Base-by-base conservation (phyloP, 495 filamentous ascomycete genomes). In the Neurospora tetrasperma region DNA sequence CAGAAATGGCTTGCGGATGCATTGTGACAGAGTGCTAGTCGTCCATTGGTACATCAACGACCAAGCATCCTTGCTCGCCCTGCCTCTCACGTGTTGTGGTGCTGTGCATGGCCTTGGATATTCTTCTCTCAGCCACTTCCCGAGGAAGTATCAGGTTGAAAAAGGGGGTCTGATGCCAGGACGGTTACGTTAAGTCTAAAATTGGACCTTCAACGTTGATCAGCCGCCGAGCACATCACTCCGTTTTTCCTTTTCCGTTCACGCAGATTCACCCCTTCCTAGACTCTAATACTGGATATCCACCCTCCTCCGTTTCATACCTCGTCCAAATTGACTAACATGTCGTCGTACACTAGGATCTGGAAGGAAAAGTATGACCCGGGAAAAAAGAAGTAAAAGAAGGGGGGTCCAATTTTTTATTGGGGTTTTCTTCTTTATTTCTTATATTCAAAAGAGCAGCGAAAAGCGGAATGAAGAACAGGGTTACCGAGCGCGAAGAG, bases 331-430 rank as follows among this genome's bases (percentile, higher is more conserved):
- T 14, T 38, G 3, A 38, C 54, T 66, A 66, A 66, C 14, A 6
- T 14, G 6, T 38, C 54, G 54, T 66, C 54, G 14, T 35, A 66
- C 54, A 66, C 54, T 78, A 97, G 94, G 94, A 97, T 97, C 74
- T 97, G 94, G 94, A 97, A 97, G 80, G 92, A 95, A 69, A 97
- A 97, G 82, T 97, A 97, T 82, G 88, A 92, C 79, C 93, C 74
- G 84, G 90, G 79, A 81, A 84, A 84, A 75, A 83, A 82, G 74
- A 82, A 81, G 74, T 70, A 70, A 62, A 48, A 5, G 38, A 11
- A 66, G 71, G 42, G 42, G 42, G 44, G 35, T 59, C 54, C 14
- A 18, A 38, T 8, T 16, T 35, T 35, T 66, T 14, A 16, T 18
- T 14, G 2, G 14, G 1, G 7, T 62, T 12, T 16, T 62, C 8